Base-by-base conservation (phyloP, 257 asterid species). In the Solanum sitiens region DNA sequence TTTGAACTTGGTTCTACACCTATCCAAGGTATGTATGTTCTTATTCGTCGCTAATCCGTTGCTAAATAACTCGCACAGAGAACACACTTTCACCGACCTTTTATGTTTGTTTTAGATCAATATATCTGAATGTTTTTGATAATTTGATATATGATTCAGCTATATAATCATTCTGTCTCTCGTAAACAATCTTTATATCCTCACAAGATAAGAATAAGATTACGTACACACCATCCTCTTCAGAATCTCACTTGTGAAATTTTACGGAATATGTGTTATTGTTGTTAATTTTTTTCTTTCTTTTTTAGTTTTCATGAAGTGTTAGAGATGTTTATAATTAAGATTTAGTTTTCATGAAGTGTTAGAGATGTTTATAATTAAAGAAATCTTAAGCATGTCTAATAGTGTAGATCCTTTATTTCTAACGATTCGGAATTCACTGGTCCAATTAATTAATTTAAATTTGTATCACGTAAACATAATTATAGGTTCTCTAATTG, bases 241-340 rank as follows among this genome's bases (percentile, higher is more conserved):
- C 0, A 5, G 2, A 4, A 2, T 2, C 0, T 1, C 32, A 63
- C 3, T 5, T 0, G 4, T 65, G 4, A 65, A 12, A 11, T n/a
- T 65, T n/a, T n/a, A 61, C 0, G 0, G 18, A 11, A 5, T 65
- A n/a, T 65, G 8, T 25, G 5, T 59, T 20, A 27, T 68, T 67
- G 21, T 68, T 68, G 5, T 4, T n/a, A 25, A n/a, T 67, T 67
- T 3, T 42, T 42, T 42, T 42, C 45, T 42, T 42, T 25, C 14
- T 70, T 30, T 30, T 32, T 27, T 68, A 27, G 37, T 65, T 65
- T n/a, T 4, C 15, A 6, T 6, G 3, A 68, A 6, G 74, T 68
- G 21, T 27, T 12, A 68, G 74, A 27, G 39, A 27, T 68, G 74
- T 30, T 40, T 70, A 32, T 30, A 68, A 68, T 68, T 30, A 12